phyloP scores from a whole-genome alignment of 1,284 basidiomycete genomes.

The Pyrrhoderma noxium region DNA sequence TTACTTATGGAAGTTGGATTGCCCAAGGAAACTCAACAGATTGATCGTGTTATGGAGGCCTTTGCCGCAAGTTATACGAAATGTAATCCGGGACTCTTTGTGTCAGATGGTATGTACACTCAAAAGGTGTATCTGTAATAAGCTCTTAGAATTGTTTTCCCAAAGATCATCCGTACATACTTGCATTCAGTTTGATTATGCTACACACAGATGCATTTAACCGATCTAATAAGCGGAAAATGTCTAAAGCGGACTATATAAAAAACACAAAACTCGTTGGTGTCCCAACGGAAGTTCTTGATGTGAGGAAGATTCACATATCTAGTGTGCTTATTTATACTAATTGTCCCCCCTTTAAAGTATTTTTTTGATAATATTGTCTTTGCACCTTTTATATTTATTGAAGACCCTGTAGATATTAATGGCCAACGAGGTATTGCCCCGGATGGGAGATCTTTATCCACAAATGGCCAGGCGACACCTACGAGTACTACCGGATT shows the following conservation, averaged over 20 bases:
- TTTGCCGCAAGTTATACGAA: constrained; percentile 82
- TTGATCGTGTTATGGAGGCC: constrained; percentile 94
- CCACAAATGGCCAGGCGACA: constrained; percentile 21
- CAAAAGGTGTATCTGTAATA: not conserved
- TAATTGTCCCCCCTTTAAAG: constrained; percentile 34
- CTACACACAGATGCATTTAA: constrained; percentile 98
- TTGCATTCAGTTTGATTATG: constrained; percentile 99
- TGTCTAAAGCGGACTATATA: constrained; percentile 91
- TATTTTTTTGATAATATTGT: constrained; percentile 97
- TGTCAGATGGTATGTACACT: constrained; percentile 54
- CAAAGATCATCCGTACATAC: constrained; percentile 89
- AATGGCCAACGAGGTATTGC: constrained; percentile 47
- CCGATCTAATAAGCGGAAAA: constrained; percentile 94
- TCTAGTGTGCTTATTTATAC: not conserved
- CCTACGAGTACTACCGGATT: constrained; percentile 20
- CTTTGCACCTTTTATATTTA: constrained; percentile 92
- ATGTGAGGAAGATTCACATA: constrained; percentile 44
- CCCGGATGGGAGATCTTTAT: constrained; percentile 35
- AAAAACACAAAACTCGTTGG: constrained; percentile 89
- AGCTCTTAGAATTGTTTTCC: not conserved
- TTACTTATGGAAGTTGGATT: constrained; percentile 89
- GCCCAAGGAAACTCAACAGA: constrained; percentile 96
- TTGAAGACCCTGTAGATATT: constrained; percentile 79
- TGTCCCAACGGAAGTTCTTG: constrained; percentile 75
- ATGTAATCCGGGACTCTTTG: constrained; percentile 82